These are phyloP conservation scores for Candolleomyces efflorescens DNA, from an alignment of 768 basidiomycete species.

Conservation along the genomic window DNA sequence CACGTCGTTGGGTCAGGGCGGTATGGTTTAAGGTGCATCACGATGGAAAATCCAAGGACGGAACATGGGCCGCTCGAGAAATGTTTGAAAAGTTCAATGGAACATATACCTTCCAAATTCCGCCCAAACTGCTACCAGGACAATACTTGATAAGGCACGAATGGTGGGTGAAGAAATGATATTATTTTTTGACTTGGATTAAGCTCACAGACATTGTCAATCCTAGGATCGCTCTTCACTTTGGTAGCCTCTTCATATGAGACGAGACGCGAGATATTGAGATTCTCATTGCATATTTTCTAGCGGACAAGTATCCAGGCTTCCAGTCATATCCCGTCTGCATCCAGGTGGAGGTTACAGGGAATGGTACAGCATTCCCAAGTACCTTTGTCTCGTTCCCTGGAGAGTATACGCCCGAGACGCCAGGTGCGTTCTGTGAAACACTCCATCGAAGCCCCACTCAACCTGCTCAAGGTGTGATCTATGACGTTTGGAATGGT, in stretches of 20 bases:
- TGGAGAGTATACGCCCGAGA: slow-evolving; percentile 18
- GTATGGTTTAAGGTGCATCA: slow-evolving; percentile 48
- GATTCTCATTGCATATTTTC: neutral
- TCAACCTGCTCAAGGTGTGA: neutral
- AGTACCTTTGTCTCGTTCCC: slow-evolving; percentile 46
- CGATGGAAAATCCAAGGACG: slow-evolving; percentile 35
- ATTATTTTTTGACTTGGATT: too few species aligned
- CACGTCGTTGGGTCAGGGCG: slow-evolving; percentile 20
- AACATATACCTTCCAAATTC: slow-evolving; percentile 42
- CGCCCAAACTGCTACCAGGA: slow-evolving; percentile 34
- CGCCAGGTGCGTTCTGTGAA: slow-evolving; percentile 29
- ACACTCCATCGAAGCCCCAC: neutral
- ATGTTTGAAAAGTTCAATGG: slow-evolving; percentile 29
- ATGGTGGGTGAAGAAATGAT: slow-evolving; percentile 21
- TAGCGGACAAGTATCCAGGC: slow-evolving; percentile 34
- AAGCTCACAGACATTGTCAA: neutral
- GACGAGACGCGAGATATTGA: too few species aligned
- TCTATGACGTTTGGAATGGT: neutral
- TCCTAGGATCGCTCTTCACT: slow-evolving; percentile 4
- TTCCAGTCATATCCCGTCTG: slow-evolving; percentile 40
- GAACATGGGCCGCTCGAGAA: slow-evolving; percentile 39
- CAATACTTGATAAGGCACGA: slow-evolving; percentile 47
- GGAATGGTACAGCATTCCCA: slow-evolving; percentile 36
- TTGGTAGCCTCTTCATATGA: neutral
- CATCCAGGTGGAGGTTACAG: slow-evolving; percentile 42